Percentiles rank a stretch among this genome's conserved stretches.
phyloP scores from a whole-genome alignment of 2,329 filamentous ascomycete genomes.

The Fusarium hostae region DNA sequence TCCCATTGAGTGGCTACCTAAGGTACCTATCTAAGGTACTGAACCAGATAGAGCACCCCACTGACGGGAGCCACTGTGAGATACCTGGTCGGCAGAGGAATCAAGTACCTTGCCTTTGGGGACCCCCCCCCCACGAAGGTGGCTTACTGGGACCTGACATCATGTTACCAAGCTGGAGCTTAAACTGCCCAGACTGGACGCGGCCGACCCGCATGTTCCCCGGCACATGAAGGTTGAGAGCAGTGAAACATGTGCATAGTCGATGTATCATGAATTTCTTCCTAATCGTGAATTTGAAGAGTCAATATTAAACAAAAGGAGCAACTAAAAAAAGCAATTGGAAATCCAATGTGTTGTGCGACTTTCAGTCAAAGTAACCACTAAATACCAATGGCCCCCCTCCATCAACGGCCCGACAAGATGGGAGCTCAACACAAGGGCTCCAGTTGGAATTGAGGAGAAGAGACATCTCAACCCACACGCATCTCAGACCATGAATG shows the following conservation, averaged over 20 bases:
- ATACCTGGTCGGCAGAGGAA: slow-evolving; percentile 23
- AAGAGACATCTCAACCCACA: slow-evolving; percentile 19
- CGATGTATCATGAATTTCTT: slow-evolving; percentile 24
- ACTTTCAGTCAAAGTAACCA: slow-evolving; percentile 10
- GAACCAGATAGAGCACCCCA: neutral
- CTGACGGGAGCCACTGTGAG: neutral
- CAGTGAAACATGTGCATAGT: slow-evolving; percentile 19
- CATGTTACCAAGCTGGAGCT: slow-evolving; percentile 42
- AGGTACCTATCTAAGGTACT: neutral
- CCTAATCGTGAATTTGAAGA: neutral
- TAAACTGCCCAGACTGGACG: slow-evolving; percentile 20
- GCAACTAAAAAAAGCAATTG: neutral
- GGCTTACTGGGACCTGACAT: slow-evolving; percentile 42
- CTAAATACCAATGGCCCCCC: slow-evolving; percentile 17
- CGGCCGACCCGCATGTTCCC: slow-evolving; percentile 21
- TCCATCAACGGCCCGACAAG: slow-evolving; percentile 38
- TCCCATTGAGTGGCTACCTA: too few relatives aligned
- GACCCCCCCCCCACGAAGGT: slow-evolving; percentile 34
- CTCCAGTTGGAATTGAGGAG: slow-evolving; percentile 21
- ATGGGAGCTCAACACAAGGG: slow-evolving; percentile 29
- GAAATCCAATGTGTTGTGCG: slow-evolving; percentile 10
- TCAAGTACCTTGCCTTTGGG: slow-evolving; percentile 29
- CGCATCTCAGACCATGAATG: slow-evolving; percentile 18
- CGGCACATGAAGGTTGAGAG: slow-evolving; percentile 10
- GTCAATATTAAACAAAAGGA: neutral